Base-by-base conservation (phyloP, 2,329 filamentous ascomycete species). In the Pseudogymnoascus sp. region DNA sequence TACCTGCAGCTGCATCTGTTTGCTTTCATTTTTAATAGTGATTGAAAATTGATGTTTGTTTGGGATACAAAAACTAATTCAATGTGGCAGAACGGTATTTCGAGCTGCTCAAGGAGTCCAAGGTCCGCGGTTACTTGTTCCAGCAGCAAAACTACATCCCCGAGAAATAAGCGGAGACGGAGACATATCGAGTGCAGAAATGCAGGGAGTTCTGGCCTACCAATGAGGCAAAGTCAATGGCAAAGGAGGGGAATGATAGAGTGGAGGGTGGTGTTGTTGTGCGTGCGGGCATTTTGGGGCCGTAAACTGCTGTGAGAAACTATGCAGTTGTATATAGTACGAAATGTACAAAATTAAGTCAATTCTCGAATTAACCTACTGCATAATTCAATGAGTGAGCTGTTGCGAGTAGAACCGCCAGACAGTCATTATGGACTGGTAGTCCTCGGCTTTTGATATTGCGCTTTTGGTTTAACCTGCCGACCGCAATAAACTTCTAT, bases 71-170 rank as follows among this genome's bases (percentile, higher is more conserved):
- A 51, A 33, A 61, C 58, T 65, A 38, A 65, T 64, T 64, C 31
- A 66, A 51, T 59, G 5, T 21, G 27, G 63, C 73, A 92, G 89
- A 92, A 75, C 85, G 88, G 73, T 94, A 93, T 73, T 81, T 94
- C 66, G 83, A 91, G 75, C 79, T 93, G 68, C 78, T 94, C 69
- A 88, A 89, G 77, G 82, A 88, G 66, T 82, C 88, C 71, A 89
- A 90, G 77, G 82, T 93, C 74, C 88, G 85, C 78, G 90, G 90
- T 64, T 91, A 90, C 75, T 79, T 91, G 66, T 92, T 91, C 70
- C 78, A 91, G 72, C 89, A 92, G 77, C 86, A 89, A 73, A 91
- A 92, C 78, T 90, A 90, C 76, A 73, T 86, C 64, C 75, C 79
- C 60, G 81, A 87, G 78, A 55, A 68, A 61, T 67, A 69, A 62